A percentile compares a stretch with the other conserved stretches of the same genome.
phyloP scores from a whole-genome alignment of 1,139 yeast genomes.

The Scheffersomyces illinoinensis region DNA sequence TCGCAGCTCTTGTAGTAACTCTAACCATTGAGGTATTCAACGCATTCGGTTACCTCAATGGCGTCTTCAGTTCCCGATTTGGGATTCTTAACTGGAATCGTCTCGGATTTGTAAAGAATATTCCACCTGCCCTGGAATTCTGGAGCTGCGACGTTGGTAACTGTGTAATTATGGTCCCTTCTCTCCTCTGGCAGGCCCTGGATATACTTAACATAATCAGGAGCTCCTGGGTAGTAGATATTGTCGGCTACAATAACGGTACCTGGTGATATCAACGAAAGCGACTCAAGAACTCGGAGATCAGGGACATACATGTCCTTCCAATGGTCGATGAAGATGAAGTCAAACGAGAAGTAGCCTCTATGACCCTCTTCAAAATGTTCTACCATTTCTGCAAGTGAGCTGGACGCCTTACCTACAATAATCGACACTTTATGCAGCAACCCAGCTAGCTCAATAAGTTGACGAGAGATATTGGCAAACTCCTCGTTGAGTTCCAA shows the following conservation, averaged over 20 bases:
- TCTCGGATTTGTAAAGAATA: conserved; percentile 36
- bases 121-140: conserved; percentile 45
- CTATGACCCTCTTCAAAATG: conserved; percentile 20
- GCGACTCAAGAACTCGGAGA: conserved; percentile 41
- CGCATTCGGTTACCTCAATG: conserved; percentile 31
- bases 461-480: conserved; percentile 31
- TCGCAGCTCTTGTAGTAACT: not conserved
- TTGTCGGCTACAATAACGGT: conserved; percentile 45
- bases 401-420: conserved; percentile 36
- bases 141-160: conserved; percentile 28
- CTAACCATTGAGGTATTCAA: conserved; percentile 24
- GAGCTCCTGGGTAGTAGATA: conserved; percentile 34
- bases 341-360: conserved; percentile 24
- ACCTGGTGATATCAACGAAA: conserved; percentile 41
- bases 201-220: conserved; percentile 43
- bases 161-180: conserved; percentile 24
- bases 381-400: conserved; percentile 18
- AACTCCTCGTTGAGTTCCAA: conserved; percentile 36
- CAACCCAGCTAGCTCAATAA: conserved; percentile 41
- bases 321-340: conserved; percentile 45
- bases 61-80: conserved; percentile 19
- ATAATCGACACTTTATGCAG: conserved; percentile 30
- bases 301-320: conserved; percentile 43
- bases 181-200: conserved; percentile 39
- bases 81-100: conserved; percentile 12